Evolutionary conservation across 225 moss, liverwort and hornwort species (phyloP), one percentile per base, ranked within the genome.

Genomic region (Pleurozium schreberi): DNA sequence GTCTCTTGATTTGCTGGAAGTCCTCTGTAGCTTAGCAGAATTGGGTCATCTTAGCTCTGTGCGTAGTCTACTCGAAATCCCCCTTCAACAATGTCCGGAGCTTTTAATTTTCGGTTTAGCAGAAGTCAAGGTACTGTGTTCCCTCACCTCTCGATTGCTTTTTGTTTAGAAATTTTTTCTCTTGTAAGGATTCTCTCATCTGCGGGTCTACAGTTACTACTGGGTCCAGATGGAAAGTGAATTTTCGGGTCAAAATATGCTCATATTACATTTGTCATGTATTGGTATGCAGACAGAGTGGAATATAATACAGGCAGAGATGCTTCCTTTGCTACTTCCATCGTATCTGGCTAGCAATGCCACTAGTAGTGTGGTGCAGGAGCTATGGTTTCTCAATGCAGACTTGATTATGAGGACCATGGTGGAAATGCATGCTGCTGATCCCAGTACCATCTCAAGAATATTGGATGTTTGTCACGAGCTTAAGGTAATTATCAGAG

Each of bases 61-160:
- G 87, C 96, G 94, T 75, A 93, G 93, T 76, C 76, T 98, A 79
- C 94, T 98, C 65, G 97, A 98, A 83, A 88, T 91, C 66, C 98
- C 97, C 15, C 92, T 96, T 87, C 95, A 96, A 89, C 94, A 95
- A 85, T 96, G 95, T 89, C 97, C 97, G 63, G 98, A 97, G 93
- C 90, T 98, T 90, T 91, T 98, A 73, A 92, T 97, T 77, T 91
- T 96, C 85, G 97, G 97, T 86, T 92, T 98, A 94, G 96, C 98
- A 63, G 94, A 96, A 91, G 95, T 96, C 83, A 96, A 96, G 97
- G 97, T 96, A 84, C 69, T 75, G 61, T 82, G 57, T 57, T 62
- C n/a, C 84, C 75, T 88, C 64, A 64, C 16, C 57, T 86, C 68
- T 86, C 36, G 79, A 52, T 67, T 84, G 27, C 84, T 86, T 86